A percentile compares a stretch with the other conserved stretches of the same genome.
Conservation (phyloP, 1,284 basidiomycete species). For the Albatrellus sp. region DNA sequence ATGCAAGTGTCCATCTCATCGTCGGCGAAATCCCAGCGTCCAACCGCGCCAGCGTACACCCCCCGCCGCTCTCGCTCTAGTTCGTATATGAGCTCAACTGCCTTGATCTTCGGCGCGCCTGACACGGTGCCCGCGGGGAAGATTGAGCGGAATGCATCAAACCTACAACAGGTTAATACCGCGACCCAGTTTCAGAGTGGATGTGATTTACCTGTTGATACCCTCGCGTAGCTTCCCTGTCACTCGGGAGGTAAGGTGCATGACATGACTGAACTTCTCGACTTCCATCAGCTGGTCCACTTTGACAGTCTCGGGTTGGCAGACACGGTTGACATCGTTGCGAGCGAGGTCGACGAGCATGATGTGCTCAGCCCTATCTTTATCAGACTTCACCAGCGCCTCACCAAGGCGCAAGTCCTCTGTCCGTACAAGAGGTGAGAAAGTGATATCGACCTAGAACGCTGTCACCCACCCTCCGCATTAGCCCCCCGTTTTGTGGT, state of each 20-base stretch:
- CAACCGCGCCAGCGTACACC: conserved; percentile 95
- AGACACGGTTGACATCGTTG: conserved; percentile 99
- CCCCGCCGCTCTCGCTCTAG: conserved; percentile 87
- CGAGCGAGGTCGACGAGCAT: conserved; percentile 98
- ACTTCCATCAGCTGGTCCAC: conserved; percentile 93
- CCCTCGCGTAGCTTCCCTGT: conserved; percentile 80
- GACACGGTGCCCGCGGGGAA: conserved; percentile 99
- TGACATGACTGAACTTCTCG: conserved; percentile 97
- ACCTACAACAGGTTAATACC: conserved; percentile 33
- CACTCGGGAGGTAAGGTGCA: conserved; percentile 93
- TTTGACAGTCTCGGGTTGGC: conserved; percentile 89
- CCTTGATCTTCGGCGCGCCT: conserved; percentile 97
- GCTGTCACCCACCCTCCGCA: conserved; percentile 52
- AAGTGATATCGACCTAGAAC: not conserved
- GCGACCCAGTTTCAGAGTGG: not conserved
- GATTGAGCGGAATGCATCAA: conserved; percentile 97
- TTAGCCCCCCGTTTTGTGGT: conserved; percentile 85
- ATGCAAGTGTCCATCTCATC: conserved; percentile 99
- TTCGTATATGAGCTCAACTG: conserved; percentile 85
- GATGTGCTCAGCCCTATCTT: conserved; percentile 96
- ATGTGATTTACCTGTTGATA: conserved; percentile 54
- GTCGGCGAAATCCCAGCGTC: conserved; percentile 90
- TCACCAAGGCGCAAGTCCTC: conserved; percentile 81
- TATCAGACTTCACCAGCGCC: conserved; percentile 73
- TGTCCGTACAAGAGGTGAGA: conserved; percentile 18